A percentile compares a stretch with the other conserved stretches of the same genome.
Conservation (phyloP, 2,329 filamentous ascomycete genomes). For the Talaromyces sp. region DNA sequence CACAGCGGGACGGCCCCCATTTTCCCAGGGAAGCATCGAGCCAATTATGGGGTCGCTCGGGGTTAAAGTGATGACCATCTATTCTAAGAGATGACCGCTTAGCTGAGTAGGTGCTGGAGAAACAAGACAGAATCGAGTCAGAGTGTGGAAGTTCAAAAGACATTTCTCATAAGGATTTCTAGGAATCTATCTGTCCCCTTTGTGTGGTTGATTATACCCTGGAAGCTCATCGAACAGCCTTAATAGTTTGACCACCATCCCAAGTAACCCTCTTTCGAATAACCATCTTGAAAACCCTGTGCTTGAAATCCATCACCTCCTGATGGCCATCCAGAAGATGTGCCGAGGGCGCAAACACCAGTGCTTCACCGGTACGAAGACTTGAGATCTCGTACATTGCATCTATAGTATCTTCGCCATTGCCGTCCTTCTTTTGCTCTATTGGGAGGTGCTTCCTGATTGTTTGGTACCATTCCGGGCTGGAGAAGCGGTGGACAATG, state of each 20-base stretch:
- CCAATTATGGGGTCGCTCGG: background rate
- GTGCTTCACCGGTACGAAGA: conserved; percentile 26
- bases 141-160: background rate
- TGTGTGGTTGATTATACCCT: too few relatives aligned
- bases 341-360: conserved; percentile 27
- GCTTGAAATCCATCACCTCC: conserved; percentile 20
- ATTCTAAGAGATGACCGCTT: background rate
- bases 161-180: background rate
- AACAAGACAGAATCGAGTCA: too few relatives aligned
- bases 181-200: background rate
- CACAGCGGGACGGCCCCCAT: conserved; percentile 2
- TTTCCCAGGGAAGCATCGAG: background rate
- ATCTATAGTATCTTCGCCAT: conserved; percentile 4
- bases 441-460: conserved; percentile 49
- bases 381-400: conserved; percentile 24
- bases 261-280: conserved; percentile 26
- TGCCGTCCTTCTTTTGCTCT: background rate
- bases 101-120: background rate
- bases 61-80: background rate
- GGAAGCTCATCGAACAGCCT: conserved; percentile 19
- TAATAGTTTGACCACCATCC: conserved; percentile 26
- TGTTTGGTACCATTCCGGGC: conserved; percentile 59
- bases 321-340: conserved; percentile 21
- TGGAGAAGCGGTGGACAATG: conserved; percentile 69
- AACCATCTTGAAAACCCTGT: conserved; percentile 23